Evolutionary conservation across 768 basidiomycete genomes (phyloP).

Genomic region (Galerina sulciceps): DNA sequence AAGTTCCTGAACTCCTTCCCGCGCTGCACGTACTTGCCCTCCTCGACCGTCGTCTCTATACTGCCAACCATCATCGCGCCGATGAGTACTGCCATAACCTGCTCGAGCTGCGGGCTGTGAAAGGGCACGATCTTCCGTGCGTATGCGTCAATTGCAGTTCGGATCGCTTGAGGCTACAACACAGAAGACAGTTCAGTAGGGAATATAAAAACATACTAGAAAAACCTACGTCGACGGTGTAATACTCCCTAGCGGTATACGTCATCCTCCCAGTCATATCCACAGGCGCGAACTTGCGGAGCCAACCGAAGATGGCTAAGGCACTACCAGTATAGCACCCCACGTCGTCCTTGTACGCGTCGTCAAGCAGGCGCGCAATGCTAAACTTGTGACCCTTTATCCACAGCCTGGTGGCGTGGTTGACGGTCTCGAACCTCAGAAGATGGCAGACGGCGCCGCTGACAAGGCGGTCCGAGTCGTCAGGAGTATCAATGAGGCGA

Average conservation of each 20-base stretch:
- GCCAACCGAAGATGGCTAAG: constrained; percentile 75
- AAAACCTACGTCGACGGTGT: constrained; percentile 47
- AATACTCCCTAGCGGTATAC: constrained; percentile 61
- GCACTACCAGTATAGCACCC: constrained; percentile 45
- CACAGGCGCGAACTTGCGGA: constrained; percentile 75
- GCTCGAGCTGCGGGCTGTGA: not conserved
- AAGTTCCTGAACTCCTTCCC: not conserved
- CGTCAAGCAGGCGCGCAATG: constrained; percentile 61
- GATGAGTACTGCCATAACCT: not conserved
- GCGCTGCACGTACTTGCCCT: not conserved
- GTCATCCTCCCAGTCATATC: constrained; percentile 48
- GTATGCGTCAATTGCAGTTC: not conserved
- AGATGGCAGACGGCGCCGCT: constrained; percentile 77
- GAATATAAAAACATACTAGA: too few relatives aligned
- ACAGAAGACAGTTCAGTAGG: too few relatives aligned
- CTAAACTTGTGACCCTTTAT: constrained; percentile 76
- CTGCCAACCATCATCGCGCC: not conserved
- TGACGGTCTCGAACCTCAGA: constrained; percentile 64
- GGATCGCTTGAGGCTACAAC: not conserved
- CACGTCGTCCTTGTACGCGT: constrained; percentile 42
- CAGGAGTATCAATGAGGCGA: constrained; percentile 60
- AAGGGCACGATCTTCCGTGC: not conserved
- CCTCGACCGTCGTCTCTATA: not conserved
- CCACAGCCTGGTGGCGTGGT: constrained; percentile 71
- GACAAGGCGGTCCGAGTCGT: constrained; percentile 56